Conservation (phyloP, 1,284 basidiomycete genomes). For the Irpex lacteus region DNA sequence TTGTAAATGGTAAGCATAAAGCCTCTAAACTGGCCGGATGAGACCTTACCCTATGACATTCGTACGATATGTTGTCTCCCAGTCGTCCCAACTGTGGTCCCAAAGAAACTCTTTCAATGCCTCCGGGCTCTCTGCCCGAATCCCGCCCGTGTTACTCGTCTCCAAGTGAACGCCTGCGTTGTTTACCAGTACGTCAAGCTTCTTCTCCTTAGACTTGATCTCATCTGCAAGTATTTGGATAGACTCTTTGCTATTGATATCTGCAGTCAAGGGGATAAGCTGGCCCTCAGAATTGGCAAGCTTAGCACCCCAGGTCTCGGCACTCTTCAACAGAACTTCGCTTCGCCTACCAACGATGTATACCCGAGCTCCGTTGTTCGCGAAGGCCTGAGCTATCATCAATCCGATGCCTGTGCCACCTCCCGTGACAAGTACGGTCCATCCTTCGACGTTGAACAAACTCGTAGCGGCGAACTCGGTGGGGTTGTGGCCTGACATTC, state of each 20-base stretch:
- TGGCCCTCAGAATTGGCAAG: slow-evolving; percentile 30
- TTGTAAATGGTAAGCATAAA: not conserved
- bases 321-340: slow-evolving; percentile 23
- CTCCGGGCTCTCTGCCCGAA: slow-evolving; percentile 26
- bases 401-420: slow-evolving; percentile 40
- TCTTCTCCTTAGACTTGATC: slow-evolving; percentile 32
- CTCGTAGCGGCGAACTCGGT: too few relatives aligned
- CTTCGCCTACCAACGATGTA: slow-evolving; percentile 32
- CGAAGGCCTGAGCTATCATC: slow-evolving; percentile 38
- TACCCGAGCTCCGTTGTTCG: slow-evolving; percentile 41
- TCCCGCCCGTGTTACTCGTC: slow-evolving; percentile 28
- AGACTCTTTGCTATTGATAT: slow-evolving; percentile 31
- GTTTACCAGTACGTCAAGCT: slow-evolving; percentile 37
- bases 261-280: slow-evolving; percentile 27
- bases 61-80: slow-evolving; percentile 35
- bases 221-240: slow-evolving; percentile 31
- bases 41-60: slow-evolving; percentile 33
- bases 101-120: slow-evolving; percentile 32
- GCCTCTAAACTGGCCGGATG: not conserved
- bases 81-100: slow-evolving; percentile 29
- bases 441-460: slow-evolving; percentile 29
- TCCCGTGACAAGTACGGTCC: slow-evolving; percentile 36
- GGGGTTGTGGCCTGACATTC: too few relatives aligned
- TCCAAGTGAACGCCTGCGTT: slow-evolving; percentile 34
- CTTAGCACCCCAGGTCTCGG: slow-evolving; percentile 22